Conservation (phyloP, 306 rosid genomes). For the Luffa aegyptiaca region DNA sequence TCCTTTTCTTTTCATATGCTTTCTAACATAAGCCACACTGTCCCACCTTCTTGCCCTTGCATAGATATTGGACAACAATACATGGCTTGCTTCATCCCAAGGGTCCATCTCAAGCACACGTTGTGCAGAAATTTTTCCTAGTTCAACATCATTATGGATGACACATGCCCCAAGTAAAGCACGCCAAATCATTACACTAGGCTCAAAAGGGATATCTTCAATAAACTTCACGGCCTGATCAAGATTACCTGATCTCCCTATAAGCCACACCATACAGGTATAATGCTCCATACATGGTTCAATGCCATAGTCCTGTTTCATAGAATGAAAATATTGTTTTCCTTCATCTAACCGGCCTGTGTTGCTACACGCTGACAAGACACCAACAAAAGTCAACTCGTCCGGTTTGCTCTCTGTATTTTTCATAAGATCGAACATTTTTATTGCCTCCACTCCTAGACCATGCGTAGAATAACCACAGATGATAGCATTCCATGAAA, state of each 20-base stretch:
- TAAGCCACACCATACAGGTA: conserved; percentile 59
- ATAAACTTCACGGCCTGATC: conserved; percentile 57
- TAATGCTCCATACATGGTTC: conserved; percentile 75
- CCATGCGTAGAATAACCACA: conserved; percentile 27
- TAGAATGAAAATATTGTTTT: conserved; percentile 27
- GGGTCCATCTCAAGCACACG: conserved; percentile 61
- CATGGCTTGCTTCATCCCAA: conserved; percentile 63
- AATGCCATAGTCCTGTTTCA: conserved; percentile 28
- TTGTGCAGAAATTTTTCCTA: conserved; percentile 55
- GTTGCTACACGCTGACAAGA: conserved; percentile 44
- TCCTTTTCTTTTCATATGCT: conserved; percentile 63
- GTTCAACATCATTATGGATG: conserved; percentile 48
- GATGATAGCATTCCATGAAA: conserved; percentile 44
- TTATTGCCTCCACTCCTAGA: conserved; percentile 31
- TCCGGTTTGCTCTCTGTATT: conserved; percentile 25
- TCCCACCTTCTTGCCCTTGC: conserved; percentile 59
- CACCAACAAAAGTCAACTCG: conserved; percentile 39
- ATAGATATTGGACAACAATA: conserved; percentile 63
- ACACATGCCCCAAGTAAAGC: conserved; percentile 77
- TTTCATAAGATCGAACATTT: conserved; percentile 28
- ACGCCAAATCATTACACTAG: conserved; percentile 85
- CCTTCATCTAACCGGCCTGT: conserved; percentile 40
- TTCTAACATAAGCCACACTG: conserved; percentile 51
- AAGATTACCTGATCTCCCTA: conserved; percentile 57
- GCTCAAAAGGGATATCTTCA: conserved; percentile 48